Conservation (phyloP, 257 asterid species). For the Solanum etuberosum region DNA sequence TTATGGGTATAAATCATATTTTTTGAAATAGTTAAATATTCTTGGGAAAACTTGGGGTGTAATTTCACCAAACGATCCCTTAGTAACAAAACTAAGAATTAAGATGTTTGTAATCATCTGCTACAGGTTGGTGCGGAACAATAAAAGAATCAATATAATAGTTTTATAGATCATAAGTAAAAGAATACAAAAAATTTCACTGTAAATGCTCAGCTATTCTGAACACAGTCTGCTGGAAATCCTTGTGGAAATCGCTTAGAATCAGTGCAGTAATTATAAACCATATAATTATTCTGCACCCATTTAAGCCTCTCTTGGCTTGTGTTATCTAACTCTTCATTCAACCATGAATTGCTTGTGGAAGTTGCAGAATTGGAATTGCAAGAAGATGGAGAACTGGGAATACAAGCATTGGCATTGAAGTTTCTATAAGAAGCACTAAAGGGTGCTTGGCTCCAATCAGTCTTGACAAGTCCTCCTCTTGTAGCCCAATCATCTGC, state of each 20-base stretch:
- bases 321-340: background rate
- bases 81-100: too few species aligned
- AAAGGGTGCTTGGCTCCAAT: background rate
- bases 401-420: background rate
- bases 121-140: background rate
- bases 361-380: background rate
- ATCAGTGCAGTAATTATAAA: background rate
- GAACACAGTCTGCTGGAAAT: background rate
- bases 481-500: background rate
- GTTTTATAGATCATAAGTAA: background rate
- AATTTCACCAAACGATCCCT: too few species aligned
- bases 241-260: background rate
- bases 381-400: background rate
- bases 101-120: too few species aligned
- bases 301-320: background rate
- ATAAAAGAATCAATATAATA: background rate
- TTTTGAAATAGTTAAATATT: too few species aligned
- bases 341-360: background rate
- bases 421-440: background rate
- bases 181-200: background rate
- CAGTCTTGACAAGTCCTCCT: background rate
- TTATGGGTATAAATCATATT: too few species aligned
- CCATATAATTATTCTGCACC: background rate
- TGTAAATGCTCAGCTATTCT: background rate
- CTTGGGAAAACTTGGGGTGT: too few species aligned